phyloP scores from a whole-genome alignment of 176 grass and related monocot genomes.

The Cymbopogon citratus region DNA sequence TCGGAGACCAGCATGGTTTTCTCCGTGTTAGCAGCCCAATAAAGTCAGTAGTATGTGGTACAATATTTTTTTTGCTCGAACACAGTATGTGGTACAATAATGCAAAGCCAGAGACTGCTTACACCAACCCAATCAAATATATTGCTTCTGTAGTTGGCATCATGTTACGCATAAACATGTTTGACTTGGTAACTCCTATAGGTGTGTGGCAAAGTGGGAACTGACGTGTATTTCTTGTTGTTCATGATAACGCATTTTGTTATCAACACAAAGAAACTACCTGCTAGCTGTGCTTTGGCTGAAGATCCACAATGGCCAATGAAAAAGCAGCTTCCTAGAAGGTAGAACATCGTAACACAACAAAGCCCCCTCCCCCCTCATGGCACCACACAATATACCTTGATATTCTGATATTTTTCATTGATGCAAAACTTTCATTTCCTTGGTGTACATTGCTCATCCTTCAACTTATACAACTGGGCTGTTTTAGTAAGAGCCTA shows the following conservation, averaged over 20 bases:
- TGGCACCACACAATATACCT: background rate
- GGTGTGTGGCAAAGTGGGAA: background rate
- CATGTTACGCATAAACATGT: background rate
- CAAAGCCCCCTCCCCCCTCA: background rate
- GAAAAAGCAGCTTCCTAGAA: background rate
- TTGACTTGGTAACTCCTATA: background rate
- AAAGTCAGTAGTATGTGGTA: background rate
- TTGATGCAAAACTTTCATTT: background rate
- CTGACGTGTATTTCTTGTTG: background rate
- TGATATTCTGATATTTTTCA: background rate
- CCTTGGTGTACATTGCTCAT: background rate
- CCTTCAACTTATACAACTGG: background rate
- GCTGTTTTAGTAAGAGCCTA: background rate
- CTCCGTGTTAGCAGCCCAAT: background rate
- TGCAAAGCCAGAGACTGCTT: background rate
- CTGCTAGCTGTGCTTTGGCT: background rate
- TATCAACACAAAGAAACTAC: background rate
- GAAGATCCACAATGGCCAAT: background rate
- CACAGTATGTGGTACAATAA: background rate
- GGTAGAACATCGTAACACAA: background rate
- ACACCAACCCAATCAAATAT: background rate
- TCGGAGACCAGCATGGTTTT: background rate
- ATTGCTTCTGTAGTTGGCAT: background rate
- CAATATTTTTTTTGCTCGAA: no score
- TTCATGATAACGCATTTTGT: background rate